Evolutionary conservation across 805 yeast species (phyloP), one percentile per base, ranked within the genome.

Genomic region (Jamesozyma lodderae): DNA sequence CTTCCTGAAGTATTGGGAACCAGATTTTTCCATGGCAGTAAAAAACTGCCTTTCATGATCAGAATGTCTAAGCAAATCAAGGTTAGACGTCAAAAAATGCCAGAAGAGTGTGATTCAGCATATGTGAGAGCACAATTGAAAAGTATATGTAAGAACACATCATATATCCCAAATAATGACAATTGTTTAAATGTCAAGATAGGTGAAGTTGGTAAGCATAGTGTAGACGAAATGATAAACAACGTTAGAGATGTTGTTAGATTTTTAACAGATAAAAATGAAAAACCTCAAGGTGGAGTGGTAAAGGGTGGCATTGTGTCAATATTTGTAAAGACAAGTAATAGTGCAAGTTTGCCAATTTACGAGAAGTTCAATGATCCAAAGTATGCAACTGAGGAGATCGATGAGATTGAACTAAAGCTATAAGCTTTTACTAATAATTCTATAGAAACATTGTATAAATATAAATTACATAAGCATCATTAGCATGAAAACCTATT

Each of bases 261-360:
- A 35, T 72, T 71, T 49, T 59, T 85, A 25, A 65, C 67, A 3
- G 62, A 62, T 38, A 57, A 54, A 13, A 64, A 67, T 34, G 60
- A 62, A 48, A 62, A 53, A 44, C 81, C 82, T 2, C 70, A 72
- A 37, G 84, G 85, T 9, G 85, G 85, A 3, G 52, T 75, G 3
- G 55, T 77, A 21, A 64, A 64, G 40, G 61, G 62, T 24, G 69
- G 68, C 16, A 60, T 64, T 14, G 69, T 68, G 28, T 62, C 81
- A 10, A 66, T 79, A 13, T 75, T 75, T 49, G 64, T 82, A 29
- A 81, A 81, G 57, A 77, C 86, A 0, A 67, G 74, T 33, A 79
- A 75, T 29, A 79, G 88, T 58, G 67, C 70, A 14, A 74, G 83
- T 55, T 61, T 82, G 47, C 90, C 88, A 1, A 62, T 80, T 4